phyloP scores from a whole-genome alignment of 164 flowering plant species.

The Kalanchoe fedtschenkoi region DNA sequence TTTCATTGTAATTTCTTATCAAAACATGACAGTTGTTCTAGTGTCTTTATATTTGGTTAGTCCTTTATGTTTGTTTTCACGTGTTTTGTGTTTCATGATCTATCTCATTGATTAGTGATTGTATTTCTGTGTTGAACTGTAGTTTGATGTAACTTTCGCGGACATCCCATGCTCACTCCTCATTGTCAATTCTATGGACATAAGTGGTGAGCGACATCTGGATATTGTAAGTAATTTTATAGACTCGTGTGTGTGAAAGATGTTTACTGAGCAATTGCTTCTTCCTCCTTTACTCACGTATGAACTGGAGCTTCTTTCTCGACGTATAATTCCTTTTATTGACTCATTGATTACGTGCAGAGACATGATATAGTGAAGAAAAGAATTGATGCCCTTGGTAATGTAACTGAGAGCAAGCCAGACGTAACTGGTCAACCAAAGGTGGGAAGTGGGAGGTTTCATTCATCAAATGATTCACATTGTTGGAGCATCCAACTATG shows the following conservation, averaged over 20 bases:
- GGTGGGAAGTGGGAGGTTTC: conserved; percentile 22
- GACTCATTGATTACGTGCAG: conserved; percentile 20
- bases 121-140: conserved; percentile 18
- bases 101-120: background rate
- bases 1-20: too few relatives aligned
- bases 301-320: background rate
- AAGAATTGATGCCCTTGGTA: conserved; percentile 46
- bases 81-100: too few relatives aligned
- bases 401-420: conserved; percentile 33
- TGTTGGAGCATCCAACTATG: background rate
- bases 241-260: background rate
- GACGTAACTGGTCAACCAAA: conserved; percentile 61
- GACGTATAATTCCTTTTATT: background rate
- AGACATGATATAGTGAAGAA: conserved; percentile 60
- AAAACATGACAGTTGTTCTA: too few relatives aligned
- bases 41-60: too few relatives aligned
- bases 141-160: conserved; percentile 85
- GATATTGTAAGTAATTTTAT: background rate
- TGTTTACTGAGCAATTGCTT: background rate
- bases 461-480: background rate
- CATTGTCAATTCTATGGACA: conserved; percentile 73
- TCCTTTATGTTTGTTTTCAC: too few relatives aligned
- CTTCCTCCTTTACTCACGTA: background rate
- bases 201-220: conserved; percentile 11
- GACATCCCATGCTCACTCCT: conserved; percentile 56